Evolutionary conservation across 305 asterid genomes (phyloP), one percentile per base, ranked within the genome.

Genomic region (Solanum chacoense): DNA sequence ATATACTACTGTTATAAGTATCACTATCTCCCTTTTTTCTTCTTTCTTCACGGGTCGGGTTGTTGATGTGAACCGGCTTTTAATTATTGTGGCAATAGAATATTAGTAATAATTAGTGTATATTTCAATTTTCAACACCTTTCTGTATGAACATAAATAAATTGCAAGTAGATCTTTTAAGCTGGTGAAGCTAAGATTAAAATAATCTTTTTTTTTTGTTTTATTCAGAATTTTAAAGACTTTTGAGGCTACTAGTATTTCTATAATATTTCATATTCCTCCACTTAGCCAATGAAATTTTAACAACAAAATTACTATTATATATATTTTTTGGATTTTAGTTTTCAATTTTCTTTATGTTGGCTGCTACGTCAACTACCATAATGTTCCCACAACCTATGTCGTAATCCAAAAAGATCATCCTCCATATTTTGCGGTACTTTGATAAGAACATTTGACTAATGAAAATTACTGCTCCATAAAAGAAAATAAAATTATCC

Each of bases 21-120:
- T 90, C 89, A 84, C 89, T 92, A 26, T 88, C 87, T 76, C 85
- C 3, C 32, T 80, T 65, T 45, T 31, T 84, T 84, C 26, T 5
- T 87, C 73, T 71, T 42, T 89, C 92, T 88, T 85, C 91, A 91
- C 87, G 65, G 87, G 38, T 16, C 79, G 79, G 85, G 86, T 71
- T 38, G 90, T 80, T 90, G 90, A 93, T 92, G 93, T 92, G 93
- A 92, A 93, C 93, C 88, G 93, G 29, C 73, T 83, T 74, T 42
- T 45, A 45, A 81, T 77, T 81, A 28, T 28, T 29, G 28, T 29
- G 40, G 93, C 93, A 63, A 36, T 91, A 87, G 76, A 88, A 85
- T 89, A 72, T 89, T 87, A 78, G 65, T 71, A 89, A 84, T 87
- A 78, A 69, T 76, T 88, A 75, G 75, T 90, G 9, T 35, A 88